phyloP scores from a whole-genome alignment of 495 filamentous ascomycete genomes.

The Trichocladium antarcticum region DNA sequence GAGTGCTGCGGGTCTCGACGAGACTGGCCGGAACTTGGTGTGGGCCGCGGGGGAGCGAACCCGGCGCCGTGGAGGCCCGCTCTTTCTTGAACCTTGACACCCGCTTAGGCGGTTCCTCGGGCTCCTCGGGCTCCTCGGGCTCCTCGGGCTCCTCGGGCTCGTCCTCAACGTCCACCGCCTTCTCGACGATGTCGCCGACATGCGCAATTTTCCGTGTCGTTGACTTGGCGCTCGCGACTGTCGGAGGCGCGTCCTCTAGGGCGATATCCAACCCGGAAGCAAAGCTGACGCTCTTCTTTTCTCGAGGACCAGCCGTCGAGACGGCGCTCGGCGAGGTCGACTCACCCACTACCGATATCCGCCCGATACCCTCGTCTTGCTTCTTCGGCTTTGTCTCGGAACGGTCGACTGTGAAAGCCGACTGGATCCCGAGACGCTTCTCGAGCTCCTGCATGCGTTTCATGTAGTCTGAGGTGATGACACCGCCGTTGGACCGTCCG shows the following conservation, averaged over 20 bases:
- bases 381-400: constrained; percentile 6
- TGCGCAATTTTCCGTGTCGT: constrained; percentile 30
- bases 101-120: constrained; percentile 26
- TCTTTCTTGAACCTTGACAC: constrained; percentile 40
- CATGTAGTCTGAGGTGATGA: constrained; percentile 61
- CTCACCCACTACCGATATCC: constrained; percentile 14
- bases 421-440: constrained; percentile 50
- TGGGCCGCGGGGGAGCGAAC: constrained; percentile 22
- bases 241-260: constrained; percentile 17
- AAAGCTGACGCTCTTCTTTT: constrained; percentile 69
- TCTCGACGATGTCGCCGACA: constrained; percentile 41
- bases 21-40: constrained; percentile 24
- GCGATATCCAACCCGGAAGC: constrained; percentile 65
- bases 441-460: constrained; percentile 77
- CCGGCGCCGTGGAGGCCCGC: constrained; percentile 10
- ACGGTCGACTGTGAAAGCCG: constrained; percentile 19
- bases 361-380: constrained; percentile 16
- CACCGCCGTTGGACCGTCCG: constrained; percentile 52
- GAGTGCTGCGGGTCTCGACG: not conserved
- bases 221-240: constrained; percentile 24
- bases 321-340: not conserved
- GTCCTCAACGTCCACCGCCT: constrained; percentile 37
- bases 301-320: not conserved
- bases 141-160: constrained; percentile 30
- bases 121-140: constrained; percentile 16